These are phyloP conservation scores for Yamadazyma atlantica DNA, from an alignment of 1,139 yeast genomes.

Conservation along the genomic window DNA sequence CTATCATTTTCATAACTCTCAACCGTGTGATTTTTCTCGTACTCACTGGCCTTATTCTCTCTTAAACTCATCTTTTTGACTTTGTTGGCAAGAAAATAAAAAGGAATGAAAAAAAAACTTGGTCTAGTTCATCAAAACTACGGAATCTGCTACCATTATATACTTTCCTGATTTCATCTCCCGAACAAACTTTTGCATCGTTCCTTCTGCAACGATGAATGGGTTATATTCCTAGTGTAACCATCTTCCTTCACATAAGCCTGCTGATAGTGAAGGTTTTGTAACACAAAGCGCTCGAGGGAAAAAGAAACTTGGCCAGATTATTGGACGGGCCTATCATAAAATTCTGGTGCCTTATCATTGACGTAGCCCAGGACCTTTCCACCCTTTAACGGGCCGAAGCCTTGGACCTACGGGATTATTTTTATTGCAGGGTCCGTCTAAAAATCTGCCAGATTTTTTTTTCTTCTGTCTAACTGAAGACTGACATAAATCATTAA, in stretches of 20 bases:
- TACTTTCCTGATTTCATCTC: neutral
- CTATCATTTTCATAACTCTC: constrained; percentile 3
- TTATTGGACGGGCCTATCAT: constrained; percentile 1
- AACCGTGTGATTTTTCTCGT: neutral
- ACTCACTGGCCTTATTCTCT: neutral
- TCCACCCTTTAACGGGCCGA: no score
- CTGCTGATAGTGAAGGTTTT: no score
- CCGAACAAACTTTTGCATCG: neutral
- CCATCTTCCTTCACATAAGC: no score
- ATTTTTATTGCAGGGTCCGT: neutral
- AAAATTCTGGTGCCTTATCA: no score
- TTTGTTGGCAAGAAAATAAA: no score
- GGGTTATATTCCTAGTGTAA: no score
- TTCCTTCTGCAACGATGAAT: neutral
- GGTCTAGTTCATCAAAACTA: no score
- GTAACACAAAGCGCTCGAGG: neutral
- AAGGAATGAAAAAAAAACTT: neutral
- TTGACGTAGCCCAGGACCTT: no score
- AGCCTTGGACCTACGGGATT: no score
- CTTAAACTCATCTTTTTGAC: constrained; percentile 2
- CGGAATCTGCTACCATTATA: neutral
- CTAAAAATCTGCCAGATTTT: no score
- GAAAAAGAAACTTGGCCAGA: neutral
- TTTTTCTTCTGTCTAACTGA: no score
- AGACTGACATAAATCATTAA: no score